Percentiles rank a stretch among this genome's conserved stretches.
Evolutionary conservation across 1,139 yeast genomes (phyloP).

Genomic region (Kurtzmaniella quercitrusa): DNA sequence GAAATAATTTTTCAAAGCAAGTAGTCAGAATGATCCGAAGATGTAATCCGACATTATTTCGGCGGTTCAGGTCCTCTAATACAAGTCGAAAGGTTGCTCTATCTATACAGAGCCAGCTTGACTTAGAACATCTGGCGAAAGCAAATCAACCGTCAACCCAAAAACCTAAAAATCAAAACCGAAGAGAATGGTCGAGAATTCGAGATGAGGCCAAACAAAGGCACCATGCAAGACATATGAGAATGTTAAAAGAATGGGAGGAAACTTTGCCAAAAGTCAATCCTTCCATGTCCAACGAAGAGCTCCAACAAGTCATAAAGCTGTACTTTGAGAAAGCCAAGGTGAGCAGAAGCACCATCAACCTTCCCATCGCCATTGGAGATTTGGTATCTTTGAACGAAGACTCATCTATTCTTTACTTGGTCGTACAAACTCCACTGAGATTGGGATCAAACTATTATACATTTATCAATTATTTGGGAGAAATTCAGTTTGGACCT

Average conservation of each 20-base stretch:
- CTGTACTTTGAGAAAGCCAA: conserved; percentile 16
- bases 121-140: background rate
- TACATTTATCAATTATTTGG: conserved; percentile 53
- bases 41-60: background rate
- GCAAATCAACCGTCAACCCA: background rate
- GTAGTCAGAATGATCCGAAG: background rate
- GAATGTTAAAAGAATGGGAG: background rate
- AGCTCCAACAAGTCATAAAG: background rate
- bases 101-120: background rate
- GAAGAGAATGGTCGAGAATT: background rate
- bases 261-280: background rate
- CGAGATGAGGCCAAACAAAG: background rate
- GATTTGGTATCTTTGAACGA: conserved; percentile 34
- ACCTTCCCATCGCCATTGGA: conserved; percentile 28
- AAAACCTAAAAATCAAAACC: background rate
- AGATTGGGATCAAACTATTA: conserved; percentile 29
- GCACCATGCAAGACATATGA: background rate
- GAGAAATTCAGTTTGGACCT: conserved; percentile 50
- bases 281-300: background rate
- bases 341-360: conserved; percentile 22
- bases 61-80: background rate
- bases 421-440: conserved; percentile 32
- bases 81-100: background rate
- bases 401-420: conserved; percentile 27
- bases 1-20: background rate